Conservation (phyloP, 2,329 filamentous ascomycete genomes). For the Microsporum audouinii region DNA sequence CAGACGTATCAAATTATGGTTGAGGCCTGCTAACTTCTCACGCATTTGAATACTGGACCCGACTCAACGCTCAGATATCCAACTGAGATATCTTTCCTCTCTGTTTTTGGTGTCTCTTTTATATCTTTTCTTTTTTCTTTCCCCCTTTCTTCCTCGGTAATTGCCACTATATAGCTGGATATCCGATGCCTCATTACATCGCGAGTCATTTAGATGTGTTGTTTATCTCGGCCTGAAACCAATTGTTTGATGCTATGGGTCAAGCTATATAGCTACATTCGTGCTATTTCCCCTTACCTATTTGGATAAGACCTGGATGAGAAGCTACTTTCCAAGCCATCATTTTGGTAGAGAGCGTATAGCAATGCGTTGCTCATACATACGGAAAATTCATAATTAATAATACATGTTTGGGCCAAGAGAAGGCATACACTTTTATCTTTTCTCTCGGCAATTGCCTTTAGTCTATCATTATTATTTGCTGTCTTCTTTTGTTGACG, state of each 20-base stretch:
- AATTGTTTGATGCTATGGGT: background rate
- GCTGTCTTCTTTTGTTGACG: background rate
- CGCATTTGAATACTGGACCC: background rate
- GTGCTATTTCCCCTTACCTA: background rate
- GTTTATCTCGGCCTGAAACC: background rate
- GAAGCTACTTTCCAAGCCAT: background rate
- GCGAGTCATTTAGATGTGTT: background rate
- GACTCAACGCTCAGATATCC: background rate
- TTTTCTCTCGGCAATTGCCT: background rate
- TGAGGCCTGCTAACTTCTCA: background rate
- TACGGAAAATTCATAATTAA: background rate
- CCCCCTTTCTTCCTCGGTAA: background rate
- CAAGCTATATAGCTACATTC: background rate
- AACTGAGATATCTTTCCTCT: background rate
- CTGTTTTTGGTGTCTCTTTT: background rate
- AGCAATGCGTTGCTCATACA: too few relatives aligned
- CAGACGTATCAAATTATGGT: background rate
- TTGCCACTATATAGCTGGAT: background rate
- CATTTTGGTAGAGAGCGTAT: background rate
- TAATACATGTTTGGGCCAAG: background rate
- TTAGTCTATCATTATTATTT: background rate
- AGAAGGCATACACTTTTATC: background rate
- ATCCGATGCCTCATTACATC: background rate
- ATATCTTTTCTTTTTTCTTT: background rate
- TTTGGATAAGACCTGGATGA: background rate